Conservation (phyloP, 2,329 filamentous ascomycete genomes). For the Thielaviopsis ethacetica region DNA sequence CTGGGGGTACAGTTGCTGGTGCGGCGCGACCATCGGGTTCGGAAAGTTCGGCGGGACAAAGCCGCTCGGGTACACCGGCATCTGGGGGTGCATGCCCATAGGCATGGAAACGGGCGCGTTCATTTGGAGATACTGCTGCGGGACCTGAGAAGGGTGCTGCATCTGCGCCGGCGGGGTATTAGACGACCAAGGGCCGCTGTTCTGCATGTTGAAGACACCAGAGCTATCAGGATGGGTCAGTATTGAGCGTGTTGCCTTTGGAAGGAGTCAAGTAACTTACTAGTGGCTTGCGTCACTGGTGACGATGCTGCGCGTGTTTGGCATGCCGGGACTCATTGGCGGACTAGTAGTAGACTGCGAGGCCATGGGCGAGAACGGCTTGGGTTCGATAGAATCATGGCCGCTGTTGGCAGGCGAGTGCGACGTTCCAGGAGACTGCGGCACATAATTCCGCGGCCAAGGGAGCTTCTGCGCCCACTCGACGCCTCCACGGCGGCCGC, state of each 20-base stretch:
- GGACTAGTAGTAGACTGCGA: background rate
- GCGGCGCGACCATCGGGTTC: background rate
- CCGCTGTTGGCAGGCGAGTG: background rate
- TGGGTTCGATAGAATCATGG: background rate
- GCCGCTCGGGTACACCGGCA: background rate
- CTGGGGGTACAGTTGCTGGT: background rate
- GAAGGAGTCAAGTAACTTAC: background rate
- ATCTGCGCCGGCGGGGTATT: background rate
- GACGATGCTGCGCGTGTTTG: background rate
- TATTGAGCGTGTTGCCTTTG: background rate
- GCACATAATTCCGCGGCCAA: background rate
- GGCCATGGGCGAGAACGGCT: background rate
- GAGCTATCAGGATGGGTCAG: background rate
- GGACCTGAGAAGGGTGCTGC: background rate
- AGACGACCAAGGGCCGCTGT: background rate
- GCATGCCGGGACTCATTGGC: background rate
- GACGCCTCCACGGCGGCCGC: conserved; percentile 25
- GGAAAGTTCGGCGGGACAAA: background rate
- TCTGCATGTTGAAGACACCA: background rate
- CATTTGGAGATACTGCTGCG: background rate
- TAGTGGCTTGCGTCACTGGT: background rate
- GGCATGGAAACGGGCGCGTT: background rate
- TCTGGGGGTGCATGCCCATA: background rate
- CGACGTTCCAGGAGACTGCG: background rate
- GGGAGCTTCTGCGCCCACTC: conserved; percentile 19